These are phyloP conservation scores for Seiridium unicorne DNA, from an alignment of 2,329 filamentous ascomycete genomes.

Conservation along the genomic window DNA sequence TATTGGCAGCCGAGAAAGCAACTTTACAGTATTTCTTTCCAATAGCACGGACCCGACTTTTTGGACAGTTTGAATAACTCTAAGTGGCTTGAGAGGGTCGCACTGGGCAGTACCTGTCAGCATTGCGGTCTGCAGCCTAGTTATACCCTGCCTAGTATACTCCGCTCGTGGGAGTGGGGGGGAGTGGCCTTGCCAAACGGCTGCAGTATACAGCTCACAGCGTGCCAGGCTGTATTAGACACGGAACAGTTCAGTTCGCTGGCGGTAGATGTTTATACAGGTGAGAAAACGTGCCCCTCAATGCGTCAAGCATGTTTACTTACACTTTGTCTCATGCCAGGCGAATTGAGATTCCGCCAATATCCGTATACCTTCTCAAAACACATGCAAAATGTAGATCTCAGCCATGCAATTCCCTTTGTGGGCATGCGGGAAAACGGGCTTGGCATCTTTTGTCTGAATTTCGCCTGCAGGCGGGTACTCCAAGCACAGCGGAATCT, in stretches of 20 bases:
- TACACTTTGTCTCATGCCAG: too few relatives aligned
- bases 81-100: not conserved
- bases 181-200: not conserved
- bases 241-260: not conserved
- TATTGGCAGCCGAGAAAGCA: not conserved
- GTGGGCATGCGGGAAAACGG: constrained; percentile 17
- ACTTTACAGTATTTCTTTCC: not conserved
- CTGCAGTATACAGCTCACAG: not conserved
- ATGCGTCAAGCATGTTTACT: too few relatives aligned
- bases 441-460: constrained; percentile 24
- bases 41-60: not conserved
- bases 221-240: not conserved
- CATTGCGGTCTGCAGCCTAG: not conserved
- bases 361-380: not conserved
- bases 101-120: not conserved
- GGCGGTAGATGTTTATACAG: too few relatives aligned
- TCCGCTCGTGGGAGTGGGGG: not conserved
- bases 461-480: constrained; percentile 7
- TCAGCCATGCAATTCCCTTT: too few relatives aligned
- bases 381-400: not conserved
- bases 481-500: constrained; percentile 25
- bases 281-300: too few relatives aligned
- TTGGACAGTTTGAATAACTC: not conserved
- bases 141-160: not conserved
- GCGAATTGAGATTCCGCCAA: too few relatives aligned